Conservation (phyloP, 225 moss, liverwort and hornwort genomes). For the Bryoerythrophyllum caledonicum region DNA sequence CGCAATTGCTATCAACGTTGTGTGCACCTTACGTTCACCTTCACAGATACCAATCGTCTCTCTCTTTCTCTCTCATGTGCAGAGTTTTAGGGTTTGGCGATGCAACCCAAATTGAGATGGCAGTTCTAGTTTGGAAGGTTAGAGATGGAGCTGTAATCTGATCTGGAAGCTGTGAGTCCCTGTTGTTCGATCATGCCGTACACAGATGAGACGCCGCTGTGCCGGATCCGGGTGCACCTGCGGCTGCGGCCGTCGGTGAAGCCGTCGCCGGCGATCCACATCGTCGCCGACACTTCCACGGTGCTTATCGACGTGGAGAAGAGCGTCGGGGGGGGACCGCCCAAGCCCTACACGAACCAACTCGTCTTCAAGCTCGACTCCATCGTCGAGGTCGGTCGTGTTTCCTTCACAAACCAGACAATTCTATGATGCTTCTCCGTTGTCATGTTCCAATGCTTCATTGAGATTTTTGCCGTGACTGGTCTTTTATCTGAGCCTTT, state of each 20-base stretch:
- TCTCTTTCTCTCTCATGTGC: background rate
- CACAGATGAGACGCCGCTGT: slow-evolving; percentile 31
- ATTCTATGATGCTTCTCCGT: background rate
- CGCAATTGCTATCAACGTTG: no score
- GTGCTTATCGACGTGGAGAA: slow-evolving; percentile 85
- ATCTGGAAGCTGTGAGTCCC: no score
- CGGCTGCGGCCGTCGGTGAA: slow-evolving; percentile 83
- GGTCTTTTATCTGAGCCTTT: background rate
- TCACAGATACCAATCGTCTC: background rate
- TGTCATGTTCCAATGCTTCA: no score
- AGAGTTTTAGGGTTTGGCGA: background rate
- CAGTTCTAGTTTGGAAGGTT: no score
- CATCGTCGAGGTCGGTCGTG: slow-evolving; percentile 89
- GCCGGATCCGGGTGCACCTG: slow-evolving; percentile 73
- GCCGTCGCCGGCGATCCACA: slow-evolving; percentile 74
- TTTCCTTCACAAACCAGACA: slow-evolving; percentile 3
- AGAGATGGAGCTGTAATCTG: no score
- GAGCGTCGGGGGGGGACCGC: slow-evolving; percentile 73
- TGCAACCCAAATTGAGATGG: no score
- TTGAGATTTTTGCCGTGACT: no score
- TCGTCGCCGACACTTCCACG: slow-evolving; percentile 49
- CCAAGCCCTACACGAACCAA: slow-evolving; percentile 71
- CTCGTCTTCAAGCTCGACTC: slow-evolving; percentile 78
- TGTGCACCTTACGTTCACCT: no score
- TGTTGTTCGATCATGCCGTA: slow-evolving; percentile 16